Base-by-base conservation (phyloP, 1,284 basidiomycete species). In the Prillingera fragicola region DNA sequence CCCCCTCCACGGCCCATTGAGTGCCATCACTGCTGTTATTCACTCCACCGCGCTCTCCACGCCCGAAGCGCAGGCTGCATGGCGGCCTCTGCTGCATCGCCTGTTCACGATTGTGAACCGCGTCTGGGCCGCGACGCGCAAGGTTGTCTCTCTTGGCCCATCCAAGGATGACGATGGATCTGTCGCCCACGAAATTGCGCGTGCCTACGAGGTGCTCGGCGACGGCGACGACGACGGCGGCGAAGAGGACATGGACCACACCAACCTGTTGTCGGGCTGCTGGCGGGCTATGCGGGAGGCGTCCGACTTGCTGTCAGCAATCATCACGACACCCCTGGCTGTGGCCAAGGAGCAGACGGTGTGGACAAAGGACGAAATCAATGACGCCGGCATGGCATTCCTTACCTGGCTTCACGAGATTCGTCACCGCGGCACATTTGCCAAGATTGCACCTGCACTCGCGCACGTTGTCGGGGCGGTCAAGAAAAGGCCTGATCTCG, bases 211-310 rank as follows among this genome's bases (percentile, higher is more conserved):
- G 21, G 54, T 67, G 1, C 48, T 70, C 5, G 62, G 55, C 1
- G 56, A 48, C 4, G 59, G 50, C 9, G 60, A 50, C 4, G 63
- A 60, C 0, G 59, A 54, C 0, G 56, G 47, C 5, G 57, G 48
- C 3, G 62, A 59, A 5, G 57, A 56, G 5, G 48, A 43, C 4
- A 49, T 56, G 33, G 62, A 60, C 39, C 62, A 66, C 50, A 63
- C 62, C 3, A 60, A 56, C 7, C 47, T 72, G 6, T 42, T 72
- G 10, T 69, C 63, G 0, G 69, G 64, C 13, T 67, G 66, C 33
- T 72, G 69, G 69, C 53, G 70, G 24, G 70, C 69, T 4, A 67
- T 63, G 13, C 65, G 60, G 33, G 63, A 67, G 38, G 67, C 69
- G 5, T 60, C 59, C 17, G 63, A 69, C 21, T 54, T 70, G 8